Base-by-base conservation (phyloP, 2,329 filamentous ascomycete species). In the Aspergillus hiratsukae region DNA sequence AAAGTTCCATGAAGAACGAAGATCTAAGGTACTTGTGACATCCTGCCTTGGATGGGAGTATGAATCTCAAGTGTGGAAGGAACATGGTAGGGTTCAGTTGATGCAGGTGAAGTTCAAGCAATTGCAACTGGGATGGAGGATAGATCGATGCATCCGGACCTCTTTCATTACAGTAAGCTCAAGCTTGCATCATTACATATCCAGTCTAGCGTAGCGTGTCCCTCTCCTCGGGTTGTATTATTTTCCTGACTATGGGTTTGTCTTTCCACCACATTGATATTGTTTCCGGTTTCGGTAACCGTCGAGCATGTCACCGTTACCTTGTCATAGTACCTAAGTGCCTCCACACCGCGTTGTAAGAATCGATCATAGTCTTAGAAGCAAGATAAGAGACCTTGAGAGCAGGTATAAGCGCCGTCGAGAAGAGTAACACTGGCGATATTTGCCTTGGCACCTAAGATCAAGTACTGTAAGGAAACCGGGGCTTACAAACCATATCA, bases 211-310 rank as follows among this genome's bases (percentile, higher is more conserved):
- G 31, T 37, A n/a, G n/a, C n/a, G n/a, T n/a, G 19, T 23, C 19
- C 19, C n/a, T 43, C n/a, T 19, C 6, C 2, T 45, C 8, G 21
- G 41, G 10, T 23, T 21, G 19, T 11, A 14, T 21, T 23, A 6
- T 11, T 17, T 10, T 4, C 41, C 10, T 11, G 11, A 23, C 41
- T 45, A 19, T 45, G 8, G n/a, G 19, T 2, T 21, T 45, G 41
- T 45, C 41, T 45, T 45, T 10, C 14, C n/a, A 37, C 14, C 56
- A 62, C 28, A 58, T 46, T 50, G 41, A 51, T 45, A 28, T 48
- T 27, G 55, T 59, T 61, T 64, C 63, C 63, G 63, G 53, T 58
- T 65, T 58, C 63, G 63, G 61, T 59, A 62, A 50, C 14, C 53
- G 8, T 41, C 40, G 29, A 31, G 54, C 50, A 41, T 53, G 53